These are phyloP conservation scores for Magnusiomyces tetraspermus DNA, from an alignment of 1,139 yeast genomes.

Conservation along the genomic window DNA sequence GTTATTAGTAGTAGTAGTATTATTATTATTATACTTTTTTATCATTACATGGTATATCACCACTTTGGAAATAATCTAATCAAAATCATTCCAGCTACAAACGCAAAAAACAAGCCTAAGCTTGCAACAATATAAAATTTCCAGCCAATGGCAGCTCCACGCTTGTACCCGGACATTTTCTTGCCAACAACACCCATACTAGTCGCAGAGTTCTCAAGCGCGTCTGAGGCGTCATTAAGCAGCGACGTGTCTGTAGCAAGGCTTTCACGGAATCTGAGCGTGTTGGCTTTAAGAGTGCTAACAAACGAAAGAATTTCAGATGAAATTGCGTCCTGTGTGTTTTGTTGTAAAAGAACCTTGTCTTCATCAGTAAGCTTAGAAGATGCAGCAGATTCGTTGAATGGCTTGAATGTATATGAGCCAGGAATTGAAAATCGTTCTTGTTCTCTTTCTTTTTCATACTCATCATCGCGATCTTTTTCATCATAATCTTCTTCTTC, in stretches of 20 bases:
- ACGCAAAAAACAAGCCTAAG: slow-evolving; percentile 29
- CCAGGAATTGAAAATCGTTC: background rate
- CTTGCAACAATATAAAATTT: slow-evolving; percentile 33
- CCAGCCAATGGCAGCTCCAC: slow-evolving; percentile 33
- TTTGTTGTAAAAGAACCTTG: slow-evolving; percentile 28
- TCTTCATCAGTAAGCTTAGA: slow-evolving; percentile 18
- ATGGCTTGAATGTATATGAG: background rate
- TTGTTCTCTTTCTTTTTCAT: too few species aligned
- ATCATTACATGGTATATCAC: too few species aligned
- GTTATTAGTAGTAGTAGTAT: too few species aligned
- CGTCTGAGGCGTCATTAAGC: slow-evolving; percentile 28
- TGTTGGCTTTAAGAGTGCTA: slow-evolving; percentile 42
- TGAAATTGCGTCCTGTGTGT: slow-evolving; percentile 36
- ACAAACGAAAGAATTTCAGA: slow-evolving; percentile 43
- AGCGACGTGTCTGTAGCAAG: slow-evolving; percentile 30
- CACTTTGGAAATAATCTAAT: slow-evolving; percentile 35
- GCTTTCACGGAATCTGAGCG: slow-evolving; percentile 36
- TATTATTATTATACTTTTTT: too few species aligned
- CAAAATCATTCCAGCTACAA: slow-evolving; percentile 30
- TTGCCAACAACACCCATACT: slow-evolving; percentile 32
- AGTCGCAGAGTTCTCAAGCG: slow-evolving; percentile 30
- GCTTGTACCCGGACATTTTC: slow-evolving; percentile 27
- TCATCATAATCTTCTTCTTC: background rate
- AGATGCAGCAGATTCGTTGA: background rate
- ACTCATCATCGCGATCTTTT: background rate